Conservation (phyloP, 169 alveolate species). For the Cryptosporidium canis region DNA sequence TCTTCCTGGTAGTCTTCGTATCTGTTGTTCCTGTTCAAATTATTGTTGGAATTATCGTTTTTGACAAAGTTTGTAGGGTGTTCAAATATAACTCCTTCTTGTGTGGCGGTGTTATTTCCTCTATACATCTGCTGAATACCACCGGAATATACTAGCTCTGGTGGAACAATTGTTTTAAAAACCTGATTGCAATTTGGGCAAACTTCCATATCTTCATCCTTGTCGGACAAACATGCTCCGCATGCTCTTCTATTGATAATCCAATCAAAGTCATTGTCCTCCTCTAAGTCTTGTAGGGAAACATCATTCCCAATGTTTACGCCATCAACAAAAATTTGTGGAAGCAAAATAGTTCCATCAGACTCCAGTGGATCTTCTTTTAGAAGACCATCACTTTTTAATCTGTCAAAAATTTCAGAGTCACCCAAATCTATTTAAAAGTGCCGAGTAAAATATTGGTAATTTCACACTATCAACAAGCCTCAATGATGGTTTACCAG, state of each 20-base stretch:
- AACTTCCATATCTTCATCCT: constrained; percentile 43
- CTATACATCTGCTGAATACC: constrained; percentile 62
- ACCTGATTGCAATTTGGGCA: constrained; percentile 70
- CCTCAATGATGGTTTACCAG: neutral
- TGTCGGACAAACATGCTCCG: constrained; percentile 64
- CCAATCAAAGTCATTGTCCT: constrained; percentile 86
- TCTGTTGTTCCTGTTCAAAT: constrained; percentile 7
- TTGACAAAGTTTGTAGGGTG: constrained; percentile 65
- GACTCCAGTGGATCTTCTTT: constrained; percentile 70
- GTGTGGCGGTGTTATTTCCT: constrained; percentile 53
- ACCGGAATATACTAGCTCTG: constrained; percentile 60
- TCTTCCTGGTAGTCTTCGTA: constrained; percentile 2
- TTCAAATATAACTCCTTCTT: constrained; percentile 63
- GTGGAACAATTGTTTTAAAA: constrained; percentile 58
- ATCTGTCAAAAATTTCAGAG: constrained; percentile 79
- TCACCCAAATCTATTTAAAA: constrained; percentile 80
- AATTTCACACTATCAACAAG: neutral
- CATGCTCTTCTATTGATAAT: constrained; percentile 61
- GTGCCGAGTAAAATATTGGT: neutral
- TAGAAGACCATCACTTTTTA: constrained; percentile 84
- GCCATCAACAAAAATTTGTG: constrained; percentile 88
- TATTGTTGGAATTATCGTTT: neutral
- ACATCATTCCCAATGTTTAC: constrained; percentile 82
- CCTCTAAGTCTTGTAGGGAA: constrained; percentile 86
- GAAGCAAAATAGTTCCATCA: constrained; percentile 76